Conservation (phyloP, 352 stramenopile genomes). For the Lagenidium sp. region DNA sequence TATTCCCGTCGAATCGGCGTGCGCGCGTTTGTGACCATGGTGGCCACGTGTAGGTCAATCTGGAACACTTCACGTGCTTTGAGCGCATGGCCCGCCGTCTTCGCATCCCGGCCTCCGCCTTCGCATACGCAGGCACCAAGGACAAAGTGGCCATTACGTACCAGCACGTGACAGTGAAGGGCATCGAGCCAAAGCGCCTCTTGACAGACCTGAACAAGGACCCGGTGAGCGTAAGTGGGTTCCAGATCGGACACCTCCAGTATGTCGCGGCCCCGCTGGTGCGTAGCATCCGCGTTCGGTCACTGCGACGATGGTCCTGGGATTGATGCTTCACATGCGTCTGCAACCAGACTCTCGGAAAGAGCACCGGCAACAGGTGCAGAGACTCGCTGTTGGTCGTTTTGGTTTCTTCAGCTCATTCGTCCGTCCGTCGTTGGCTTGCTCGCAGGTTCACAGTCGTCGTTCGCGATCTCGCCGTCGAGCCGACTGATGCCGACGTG, state of each 20-base stretch:
- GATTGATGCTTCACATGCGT: neutral
- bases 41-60: slow-evolving; percentile 38
- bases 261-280: slow-evolving; percentile 46
- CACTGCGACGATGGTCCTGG: too few species aligned
- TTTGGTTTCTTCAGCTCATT: slow-evolving; percentile 49
- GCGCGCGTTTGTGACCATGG: neutral
- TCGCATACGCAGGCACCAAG: slow-evolving; percentile 65
- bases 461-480: slow-evolving; percentile 23
- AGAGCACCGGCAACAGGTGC: slow-evolving; percentile 42
- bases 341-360: slow-evolving; percentile 27
- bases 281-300: neutral
- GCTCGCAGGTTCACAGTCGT: too few species aligned
- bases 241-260: slow-evolving; percentile 39
- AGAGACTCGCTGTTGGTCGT: neutral
- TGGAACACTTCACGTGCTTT: slow-evolving; percentile 66
- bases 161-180: slow-evolving; percentile 51
- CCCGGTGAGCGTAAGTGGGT: neutral
- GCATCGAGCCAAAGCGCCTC: slow-evolving; percentile 29
- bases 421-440: too few species aligned
- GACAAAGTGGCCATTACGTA: slow-evolving; percentile 66
- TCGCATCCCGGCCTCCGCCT: slow-evolving; percentile 34
- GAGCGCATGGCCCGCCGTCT: slow-evolving; percentile 39
- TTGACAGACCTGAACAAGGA: slow-evolving; percentile 9
- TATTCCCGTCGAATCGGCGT: too few species aligned
- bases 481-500: slow-evolving; percentile 5